phyloP scores from a whole-genome alignment of 495 filamentous ascomycete genomes.

The Lasiosphaeria ovina region DNA sequence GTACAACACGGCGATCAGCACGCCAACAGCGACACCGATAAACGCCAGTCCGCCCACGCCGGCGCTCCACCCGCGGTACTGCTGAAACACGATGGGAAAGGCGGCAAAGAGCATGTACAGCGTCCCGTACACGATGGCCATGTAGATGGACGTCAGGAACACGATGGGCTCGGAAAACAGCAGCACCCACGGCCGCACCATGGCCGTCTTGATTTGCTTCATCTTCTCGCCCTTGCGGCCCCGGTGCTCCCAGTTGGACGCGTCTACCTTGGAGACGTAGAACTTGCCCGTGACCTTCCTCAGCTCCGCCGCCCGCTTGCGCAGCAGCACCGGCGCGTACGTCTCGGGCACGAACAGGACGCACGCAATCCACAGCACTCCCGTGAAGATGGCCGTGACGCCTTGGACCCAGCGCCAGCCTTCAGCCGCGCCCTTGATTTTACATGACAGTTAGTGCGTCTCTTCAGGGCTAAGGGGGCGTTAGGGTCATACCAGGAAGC shows the following conservation, averaged over 20 bases:
- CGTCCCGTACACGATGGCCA: conserved; percentile 78
- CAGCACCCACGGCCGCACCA: conserved; percentile 71
- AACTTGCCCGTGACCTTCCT: conserved; percentile 66
- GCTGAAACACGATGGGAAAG: conserved; percentile 76
- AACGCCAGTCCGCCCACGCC: conserved; percentile 79
- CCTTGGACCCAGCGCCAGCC: conserved; percentile 72
- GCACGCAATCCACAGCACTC: conserved; percentile 59
- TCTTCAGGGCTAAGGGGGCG: no score
- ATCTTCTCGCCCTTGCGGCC: conserved; percentile 14
- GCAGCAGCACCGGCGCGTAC: conserved; percentile 69
- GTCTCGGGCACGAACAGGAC: conserved; percentile 78
- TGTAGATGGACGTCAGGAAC: conserved; percentile 68
- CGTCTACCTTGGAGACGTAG: conserved; percentile 52
- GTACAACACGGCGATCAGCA: conserved; percentile 62
- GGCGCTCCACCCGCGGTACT: conserved; percentile 66
- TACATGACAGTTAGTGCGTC: no score
- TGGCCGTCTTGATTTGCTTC: conserved; percentile 46
- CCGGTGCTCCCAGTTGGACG: conserved; percentile 54
- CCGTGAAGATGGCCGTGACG: conserved; percentile 66
- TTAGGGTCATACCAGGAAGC: conserved; percentile 49
- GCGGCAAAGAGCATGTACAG: conserved; percentile 89
- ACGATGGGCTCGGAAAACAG: conserved; percentile 82
- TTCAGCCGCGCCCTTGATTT: conserved; percentile 18
- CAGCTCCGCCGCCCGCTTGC: conserved; percentile 64
- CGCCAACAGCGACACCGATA: conserved; percentile 75